A percentile compares a stretch with the other conserved stretches of the same genome.
Evolutionary conservation across 371 early-diverging fungal species (phyloP).

Genomic region (Mortierella sp.): DNA sequence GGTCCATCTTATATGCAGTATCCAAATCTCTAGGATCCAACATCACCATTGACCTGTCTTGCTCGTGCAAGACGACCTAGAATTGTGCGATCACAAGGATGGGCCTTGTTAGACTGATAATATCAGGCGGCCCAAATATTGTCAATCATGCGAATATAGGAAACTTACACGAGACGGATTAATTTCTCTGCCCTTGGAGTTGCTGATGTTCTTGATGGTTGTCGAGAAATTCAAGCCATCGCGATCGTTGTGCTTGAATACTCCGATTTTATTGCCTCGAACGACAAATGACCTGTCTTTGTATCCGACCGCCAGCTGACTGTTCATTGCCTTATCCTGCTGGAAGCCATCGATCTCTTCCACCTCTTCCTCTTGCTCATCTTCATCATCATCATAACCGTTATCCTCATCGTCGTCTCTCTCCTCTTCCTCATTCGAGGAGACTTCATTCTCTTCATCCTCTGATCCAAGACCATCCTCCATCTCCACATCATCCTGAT

Average conservation of each 20-base stretch:
- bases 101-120: neutral
- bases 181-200: conserved; percentile 59
- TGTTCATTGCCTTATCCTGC: conserved; percentile 61
- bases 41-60: conserved; percentile 80
- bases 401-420: conserved; percentile 29
- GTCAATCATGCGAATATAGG: too few relatives aligned
- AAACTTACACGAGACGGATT: conserved; percentile 63
- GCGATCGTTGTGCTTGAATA: conserved; percentile 78
- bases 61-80: conserved; percentile 82
- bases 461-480: conserved; percentile 21
- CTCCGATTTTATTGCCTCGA: conserved; percentile 87
- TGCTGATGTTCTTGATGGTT: conserved; percentile 70
- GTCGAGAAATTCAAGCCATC: conserved; percentile 74
- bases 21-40: conserved; percentile 72
- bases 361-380: conserved; percentile 37
- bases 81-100: neutral
- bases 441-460: conserved; percentile 13
- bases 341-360: conserved; percentile 25
- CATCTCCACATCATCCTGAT: conserved; percentile 74
- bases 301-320: conserved; percentile 80
- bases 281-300: conserved; percentile 88
- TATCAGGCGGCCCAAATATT: neutral
- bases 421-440: conserved; percentile 42
- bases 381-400: conserved; percentile 28
- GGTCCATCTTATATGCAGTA: conserved; percentile 88